Percentiles rank a stretch among this genome's conserved stretches.
Evolutionary conservation across 2,329 filamentous ascomycete species (phyloP).

Genomic region (Aureobasidium sp.): DNA sequence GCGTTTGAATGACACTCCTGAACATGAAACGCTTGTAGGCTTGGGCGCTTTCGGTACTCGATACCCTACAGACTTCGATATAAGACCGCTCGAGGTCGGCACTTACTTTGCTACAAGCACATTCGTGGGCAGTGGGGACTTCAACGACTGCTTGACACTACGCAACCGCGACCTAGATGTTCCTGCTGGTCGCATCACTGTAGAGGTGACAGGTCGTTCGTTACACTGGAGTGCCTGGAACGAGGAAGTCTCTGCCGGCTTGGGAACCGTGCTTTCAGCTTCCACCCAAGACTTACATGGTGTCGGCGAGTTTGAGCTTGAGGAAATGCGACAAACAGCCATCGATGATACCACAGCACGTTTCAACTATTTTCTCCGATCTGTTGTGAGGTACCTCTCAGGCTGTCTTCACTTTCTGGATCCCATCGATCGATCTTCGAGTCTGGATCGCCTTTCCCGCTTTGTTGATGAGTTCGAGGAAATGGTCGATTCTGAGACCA

Average conservation of each 20-base stretch:
- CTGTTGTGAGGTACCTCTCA: constrained; percentile 42
- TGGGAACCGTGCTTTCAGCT: constrained; percentile 29
- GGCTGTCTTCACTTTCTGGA: constrained; percentile 45
- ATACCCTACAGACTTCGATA: constrained; percentile 47
- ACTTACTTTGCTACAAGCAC: constrained; percentile 49
- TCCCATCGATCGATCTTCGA: constrained; percentile 43
- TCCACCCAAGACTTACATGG: constrained; percentile 20
- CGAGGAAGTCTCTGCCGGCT: constrained; percentile 43
- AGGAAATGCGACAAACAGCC: neutral
- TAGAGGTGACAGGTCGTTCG: constrained; percentile 28
- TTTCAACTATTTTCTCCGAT: constrained; percentile 29
- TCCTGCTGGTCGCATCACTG: constrained; percentile 41
- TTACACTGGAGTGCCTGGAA: constrained; percentile 46
- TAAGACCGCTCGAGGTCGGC: constrained; percentile 39
- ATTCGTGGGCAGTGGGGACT: constrained; percentile 50
- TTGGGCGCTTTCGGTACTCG: constrained; percentile 40
- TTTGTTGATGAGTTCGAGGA: constrained; percentile 30
- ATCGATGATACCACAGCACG: constrained; percentile 4
- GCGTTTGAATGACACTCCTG: neutral
- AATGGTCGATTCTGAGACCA: constrained; percentile 9
- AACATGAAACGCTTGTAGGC: constrained; percentile 26
- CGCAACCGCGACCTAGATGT: constrained; percentile 41
- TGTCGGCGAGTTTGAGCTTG: neutral
- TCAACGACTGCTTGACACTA: constrained; percentile 38
- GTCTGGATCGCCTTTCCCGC: constrained; percentile 34